phyloP scores from a whole-genome alignment of 345 rosid genomes.

The Eucalyptus curtisii region DNA sequence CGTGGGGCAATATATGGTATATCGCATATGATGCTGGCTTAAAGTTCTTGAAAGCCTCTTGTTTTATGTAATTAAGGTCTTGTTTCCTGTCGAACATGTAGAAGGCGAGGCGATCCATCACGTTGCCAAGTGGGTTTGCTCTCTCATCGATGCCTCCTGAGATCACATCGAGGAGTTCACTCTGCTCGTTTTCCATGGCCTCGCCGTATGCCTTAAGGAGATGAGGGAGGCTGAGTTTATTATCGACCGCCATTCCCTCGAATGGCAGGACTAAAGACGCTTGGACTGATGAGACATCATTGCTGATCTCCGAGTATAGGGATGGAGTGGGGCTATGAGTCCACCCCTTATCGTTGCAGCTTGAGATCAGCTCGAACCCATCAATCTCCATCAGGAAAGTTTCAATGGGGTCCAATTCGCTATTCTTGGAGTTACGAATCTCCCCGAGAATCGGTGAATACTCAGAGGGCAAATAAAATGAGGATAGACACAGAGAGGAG shows the following conservation, averaged over 20 bases:
- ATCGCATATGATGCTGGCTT: constrained; percentile 20
- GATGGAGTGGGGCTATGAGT: constrained; percentile 20
- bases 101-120: constrained; percentile 26
- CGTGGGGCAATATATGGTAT: constrained; percentile 31
- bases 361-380: neutral
- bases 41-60: constrained; percentile 23
- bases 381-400: neutral
- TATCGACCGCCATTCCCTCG: constrained; percentile 12
- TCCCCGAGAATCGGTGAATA: neutral
- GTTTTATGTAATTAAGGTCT: constrained; percentile 17
- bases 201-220: constrained; percentile 37
- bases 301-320: neutral
- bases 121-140: constrained; percentile 22
- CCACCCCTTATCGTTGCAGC: neutral
- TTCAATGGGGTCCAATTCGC: neutral
- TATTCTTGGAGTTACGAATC: neutral
- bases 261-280: constrained; percentile 1
- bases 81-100: constrained; percentile 9
- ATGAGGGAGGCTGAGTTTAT: constrained; percentile 8
- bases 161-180: constrained; percentile 24
- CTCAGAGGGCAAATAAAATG: neutral
- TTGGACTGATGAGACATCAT: neutral
- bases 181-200: constrained; percentile 17
- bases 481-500: neutral
- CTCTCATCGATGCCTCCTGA: constrained; percentile 13